phyloP scores from a whole-genome alignment of 139 green algal genomes.

The Tetraselmis chui region DNA sequence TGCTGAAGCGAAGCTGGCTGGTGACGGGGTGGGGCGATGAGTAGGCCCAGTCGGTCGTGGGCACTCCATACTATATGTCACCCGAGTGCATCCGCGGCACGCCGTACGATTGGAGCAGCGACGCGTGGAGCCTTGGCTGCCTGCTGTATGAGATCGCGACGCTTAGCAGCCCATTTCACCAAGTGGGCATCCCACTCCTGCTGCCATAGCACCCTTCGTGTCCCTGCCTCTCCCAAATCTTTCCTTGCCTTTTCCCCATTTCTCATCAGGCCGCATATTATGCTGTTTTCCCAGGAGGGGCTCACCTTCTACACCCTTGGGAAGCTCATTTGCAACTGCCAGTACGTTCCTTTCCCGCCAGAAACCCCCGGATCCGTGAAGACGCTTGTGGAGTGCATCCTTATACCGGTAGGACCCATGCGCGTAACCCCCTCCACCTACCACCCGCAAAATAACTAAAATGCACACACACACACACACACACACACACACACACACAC shows the following conservation, averaged over 20 bases:
- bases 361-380: background rate
- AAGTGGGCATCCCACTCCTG: too few relatives aligned
- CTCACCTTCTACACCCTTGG: background rate
- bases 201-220: too few relatives aligned
- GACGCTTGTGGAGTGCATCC: background rate
- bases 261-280: too few relatives aligned
- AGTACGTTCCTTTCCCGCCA: background rate
- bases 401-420: background rate
- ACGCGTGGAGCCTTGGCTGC: constrained; percentile 78
- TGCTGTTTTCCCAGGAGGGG: background rate
- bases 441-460: too few relatives aligned
- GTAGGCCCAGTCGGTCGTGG: constrained; percentile 15
- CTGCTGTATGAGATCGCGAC: constrained; percentile 74
- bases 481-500: too few relatives aligned
- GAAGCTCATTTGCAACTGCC: background rate
- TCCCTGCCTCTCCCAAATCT: too few relatives aligned
- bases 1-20: too few relatives aligned
- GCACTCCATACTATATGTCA: constrained; percentile 22
- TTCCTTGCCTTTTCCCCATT: too few relatives aligned
- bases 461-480: too few relatives aligned
- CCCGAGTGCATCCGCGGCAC: constrained; percentile 17
- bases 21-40: background rate
- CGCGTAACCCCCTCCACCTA: too few relatives aligned
- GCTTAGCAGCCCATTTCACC: background rate
- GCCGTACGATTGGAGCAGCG: constrained; percentile 18